A percentile compares a stretch with the other conserved stretches of the same genome.
These are phyloP conservation scores for Cryptococcus sp. DNA, from an alignment of 1,284 basidiomycete genomes.

Conservation along the genomic window DNA sequence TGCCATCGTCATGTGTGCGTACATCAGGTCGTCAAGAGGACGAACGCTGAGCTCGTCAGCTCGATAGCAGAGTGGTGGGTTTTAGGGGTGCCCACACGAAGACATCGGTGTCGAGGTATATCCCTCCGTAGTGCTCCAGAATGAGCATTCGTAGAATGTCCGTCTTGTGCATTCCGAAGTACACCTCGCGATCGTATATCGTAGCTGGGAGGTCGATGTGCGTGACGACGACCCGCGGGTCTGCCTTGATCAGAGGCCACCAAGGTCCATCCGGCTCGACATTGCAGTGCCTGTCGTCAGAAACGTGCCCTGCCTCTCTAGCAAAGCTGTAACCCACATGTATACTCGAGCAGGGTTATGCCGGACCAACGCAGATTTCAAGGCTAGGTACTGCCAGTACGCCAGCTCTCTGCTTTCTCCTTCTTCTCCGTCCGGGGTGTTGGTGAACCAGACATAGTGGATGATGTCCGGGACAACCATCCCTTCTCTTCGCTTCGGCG, in stretches of 20 bases:
- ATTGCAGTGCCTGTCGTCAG: neutral
- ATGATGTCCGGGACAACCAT: neutral
- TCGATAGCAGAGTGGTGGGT: neutral
- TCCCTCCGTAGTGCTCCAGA: slow-evolving; percentile 2
- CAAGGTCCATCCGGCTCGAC: neutral
- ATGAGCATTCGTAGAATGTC: neutral
- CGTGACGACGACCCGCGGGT: neutral
- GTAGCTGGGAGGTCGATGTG: neutral
- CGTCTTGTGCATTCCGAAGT: neutral
- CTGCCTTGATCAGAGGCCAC: neutral
- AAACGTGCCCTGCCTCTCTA: neutral
- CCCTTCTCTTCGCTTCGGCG: neutral
- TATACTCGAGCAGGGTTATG: neutral
- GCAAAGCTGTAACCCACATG: neutral
- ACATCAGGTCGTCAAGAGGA: slow-evolving; percentile 2
- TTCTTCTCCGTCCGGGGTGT: neutral
- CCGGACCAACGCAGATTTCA: neutral
- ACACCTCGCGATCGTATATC: neutral
- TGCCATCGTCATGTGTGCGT: neutral
- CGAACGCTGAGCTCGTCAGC: neutral
- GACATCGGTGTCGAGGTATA: neutral
- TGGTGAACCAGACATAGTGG: neutral
- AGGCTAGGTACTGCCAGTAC: neutral
- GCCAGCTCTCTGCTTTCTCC: neutral
- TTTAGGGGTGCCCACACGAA: neutral